Evolutionary conservation across 306 rosid species (phyloP), one percentile per base, ranked within the genome.

Genomic region (Rubus idaeus): DNA sequence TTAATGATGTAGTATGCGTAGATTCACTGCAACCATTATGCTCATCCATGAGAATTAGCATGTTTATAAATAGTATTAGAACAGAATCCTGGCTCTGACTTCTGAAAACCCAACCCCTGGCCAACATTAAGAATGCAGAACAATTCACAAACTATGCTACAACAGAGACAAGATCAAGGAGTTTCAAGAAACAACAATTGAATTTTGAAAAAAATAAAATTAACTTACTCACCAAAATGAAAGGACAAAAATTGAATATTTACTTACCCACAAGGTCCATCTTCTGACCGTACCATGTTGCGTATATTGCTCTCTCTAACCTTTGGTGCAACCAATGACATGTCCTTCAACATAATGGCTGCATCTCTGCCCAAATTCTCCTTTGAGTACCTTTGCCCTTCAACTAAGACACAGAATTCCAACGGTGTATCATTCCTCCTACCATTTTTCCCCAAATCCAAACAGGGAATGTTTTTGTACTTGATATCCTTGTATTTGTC

Each of bases 191-290:
- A 71, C 9, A 61, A 71, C 50, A 53, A 13, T 6, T 23, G 21
- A 20, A 72, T 61, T 8, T 8, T 0, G 2, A 61, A 5, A 6
- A 11, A 0, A 3, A 21, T 3, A 57, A 14, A 42, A 37, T n/a
- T 45, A 60, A 74, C 39, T 56, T 41, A 30, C 66, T 42, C 10
- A 61, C 3, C 9, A 17, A 74, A 56, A 41, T 41, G 3, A 26
- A 21, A n/a, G 23, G 17, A 21, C 16, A 73, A 4, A 21, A 56
- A 20, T 41, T 37, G 8, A 16, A 63, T 1, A 37, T 81, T 67
- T 23, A 45, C 83, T 64, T 87, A 92, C 97, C 96, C 88, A 21
- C 93, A 87, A 81, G 96, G 96, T 73, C 97, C 97, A 70, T 84
- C 85, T 11, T 66, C 67, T 14, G 96, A 88, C 61, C n/a, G 79